Percentiles rank a stretch among this genome's conserved stretches.
Evolutionary conservation across 1,284 basidiomycete genomes (phyloP).

Genomic region (Lentinula novae-zelandiae): DNA sequence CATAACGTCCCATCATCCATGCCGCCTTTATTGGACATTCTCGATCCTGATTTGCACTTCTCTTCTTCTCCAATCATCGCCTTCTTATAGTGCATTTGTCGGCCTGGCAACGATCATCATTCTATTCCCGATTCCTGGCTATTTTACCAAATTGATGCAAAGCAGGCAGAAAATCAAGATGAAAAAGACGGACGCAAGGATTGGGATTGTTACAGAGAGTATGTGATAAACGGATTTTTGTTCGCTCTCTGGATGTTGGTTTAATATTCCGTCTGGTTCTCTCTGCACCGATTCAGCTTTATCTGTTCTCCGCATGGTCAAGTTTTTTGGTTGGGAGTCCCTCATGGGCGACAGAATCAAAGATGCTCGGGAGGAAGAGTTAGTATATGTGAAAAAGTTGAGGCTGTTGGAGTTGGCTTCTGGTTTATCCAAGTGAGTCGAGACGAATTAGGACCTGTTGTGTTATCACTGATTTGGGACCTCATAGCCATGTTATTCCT

Average conservation of each 20-base stretch:
- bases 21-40: neutral
- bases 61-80: neutral
- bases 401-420: conserved; percentile 32
- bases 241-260: neutral
- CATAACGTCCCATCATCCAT: too few species aligned
- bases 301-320: conserved; percentile 59
- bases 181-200: conserved; percentile 22
- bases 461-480: neutral
- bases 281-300: conserved; percentile 27
- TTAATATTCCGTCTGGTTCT: neutral
- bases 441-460: neutral
- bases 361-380: conserved; percentile 55
- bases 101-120: conserved; percentile 48
- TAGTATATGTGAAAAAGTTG: conserved; percentile 41
- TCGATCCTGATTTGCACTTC: neutral
- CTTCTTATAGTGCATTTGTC: conserved; percentile 38
- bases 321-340: conserved; percentile 72
- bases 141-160: conserved; percentile 21
- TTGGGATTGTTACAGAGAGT: conserved; percentile 36
- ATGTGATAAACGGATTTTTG: conserved; percentile 7
- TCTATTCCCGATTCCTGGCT: conserved; percentile 46
- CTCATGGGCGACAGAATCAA: conserved; percentile 47
- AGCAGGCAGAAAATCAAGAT: conserved; percentile 17
- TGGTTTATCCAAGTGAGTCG: conserved; percentile 3
- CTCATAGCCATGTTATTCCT: conserved; percentile 42